Percentiles rank a stretch among this genome's conserved stretches.
phyloP scores from a whole-genome alignment of 805 yeast species.

The Saccharomycopsis sp. region DNA sequence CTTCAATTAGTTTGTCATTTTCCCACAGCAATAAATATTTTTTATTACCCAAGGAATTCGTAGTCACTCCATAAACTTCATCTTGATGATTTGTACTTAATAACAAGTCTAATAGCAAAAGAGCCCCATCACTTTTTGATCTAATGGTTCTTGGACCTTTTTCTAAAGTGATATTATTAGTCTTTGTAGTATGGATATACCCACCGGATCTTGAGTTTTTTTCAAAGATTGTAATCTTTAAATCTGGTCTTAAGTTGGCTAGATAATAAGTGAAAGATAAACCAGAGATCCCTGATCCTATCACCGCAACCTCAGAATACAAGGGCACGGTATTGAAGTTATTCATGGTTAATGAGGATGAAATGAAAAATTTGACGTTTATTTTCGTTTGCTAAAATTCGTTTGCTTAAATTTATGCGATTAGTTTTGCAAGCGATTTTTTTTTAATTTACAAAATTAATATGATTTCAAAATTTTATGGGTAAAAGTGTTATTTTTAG shows the following conservation, averaged over 20 bases:
- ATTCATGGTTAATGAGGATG: too few species aligned
- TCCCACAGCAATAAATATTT: slow-evolving; percentile 47
- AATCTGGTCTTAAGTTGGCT: slow-evolving; percentile 65
- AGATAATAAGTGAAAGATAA: slow-evolving; percentile 63
- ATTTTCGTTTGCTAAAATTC: too few species aligned
- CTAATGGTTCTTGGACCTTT: slow-evolving; percentile 89
- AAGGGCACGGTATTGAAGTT: too few species aligned
- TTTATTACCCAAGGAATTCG: slow-evolving; percentile 52
- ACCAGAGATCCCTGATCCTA: slow-evolving; percentile 90
- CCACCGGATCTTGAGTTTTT: slow-evolving; percentile 56
- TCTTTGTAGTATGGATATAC: slow-evolving; percentile 48
- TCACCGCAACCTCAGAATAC: slow-evolving; percentile 54
- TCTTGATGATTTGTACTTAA: slow-evolving; percentile 33
- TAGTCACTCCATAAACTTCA: slow-evolving; percentile 48
- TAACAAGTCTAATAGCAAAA: slow-evolving; percentile 54
- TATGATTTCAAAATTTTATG: too few species aligned
- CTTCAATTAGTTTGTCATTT: slow-evolving; percentile 38
- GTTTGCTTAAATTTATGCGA: too few species aligned
- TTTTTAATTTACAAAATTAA: too few species aligned
- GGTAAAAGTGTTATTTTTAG: too few species aligned
- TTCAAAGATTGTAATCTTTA: slow-evolving; percentile 56
- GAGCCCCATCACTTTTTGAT: slow-evolving; percentile 72
- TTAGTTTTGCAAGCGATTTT: too few species aligned
- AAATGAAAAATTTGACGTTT: too few species aligned
- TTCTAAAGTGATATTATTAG: slow-evolving; percentile 36